Evolutionary conservation across 2,329 filamentous ascomycete genomes (phyloP).

Genomic region (Fusarium burgessii): DNA sequence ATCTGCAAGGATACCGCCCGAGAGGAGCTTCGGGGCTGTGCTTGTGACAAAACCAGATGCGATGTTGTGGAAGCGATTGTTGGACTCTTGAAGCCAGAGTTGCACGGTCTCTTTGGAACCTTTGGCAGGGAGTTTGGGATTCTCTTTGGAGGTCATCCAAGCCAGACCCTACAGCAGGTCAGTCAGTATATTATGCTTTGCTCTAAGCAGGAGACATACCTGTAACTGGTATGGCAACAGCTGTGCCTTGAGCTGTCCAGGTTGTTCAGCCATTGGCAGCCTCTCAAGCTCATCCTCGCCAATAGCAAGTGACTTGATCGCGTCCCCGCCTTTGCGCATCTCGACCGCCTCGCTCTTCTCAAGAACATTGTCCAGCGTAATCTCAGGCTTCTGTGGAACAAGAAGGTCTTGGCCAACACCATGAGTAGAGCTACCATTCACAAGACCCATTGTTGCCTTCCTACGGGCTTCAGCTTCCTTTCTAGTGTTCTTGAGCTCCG

Average conservation of each 20-base stretch:
- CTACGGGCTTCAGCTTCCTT: conserved; percentile 66
- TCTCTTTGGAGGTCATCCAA: conserved; percentile 85
- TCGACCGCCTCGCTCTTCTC: conserved; percentile 75
- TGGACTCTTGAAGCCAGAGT: conserved; percentile 75
- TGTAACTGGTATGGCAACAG: conserved; percentile 84
- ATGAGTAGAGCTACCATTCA: conserved; percentile 54
- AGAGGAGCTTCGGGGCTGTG: conserved; percentile 72
- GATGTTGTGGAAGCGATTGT: conserved; percentile 70
- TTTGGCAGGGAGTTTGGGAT: conserved; percentile 70
- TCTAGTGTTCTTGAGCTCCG: conserved; percentile 67
- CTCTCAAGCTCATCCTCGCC: conserved; percentile 76
- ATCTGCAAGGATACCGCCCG: conserved; percentile 85
- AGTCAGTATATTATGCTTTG: conserved; percentile 39
- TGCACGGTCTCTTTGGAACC: conserved; percentile 74
- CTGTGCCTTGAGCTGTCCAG: conserved; percentile 70
- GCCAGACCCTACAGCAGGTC: conserved; percentile 71
- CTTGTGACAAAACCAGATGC: conserved; percentile 69
- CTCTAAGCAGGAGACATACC: conserved; percentile 49
- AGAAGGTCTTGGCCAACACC: conserved; percentile 50
- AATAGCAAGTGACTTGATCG: conserved; percentile 77
- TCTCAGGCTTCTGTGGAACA: conserved; percentile 49
- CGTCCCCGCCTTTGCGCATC: conserved; percentile 71
- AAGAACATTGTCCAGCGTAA: conserved; percentile 73
- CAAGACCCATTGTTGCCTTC: conserved; percentile 55
- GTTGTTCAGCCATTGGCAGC: conserved; percentile 80